Base-by-base conservation (phyloP, 2,329 filamentous ascomycete genomes). In the Zelopaecilomyces penicillatus region DNA sequence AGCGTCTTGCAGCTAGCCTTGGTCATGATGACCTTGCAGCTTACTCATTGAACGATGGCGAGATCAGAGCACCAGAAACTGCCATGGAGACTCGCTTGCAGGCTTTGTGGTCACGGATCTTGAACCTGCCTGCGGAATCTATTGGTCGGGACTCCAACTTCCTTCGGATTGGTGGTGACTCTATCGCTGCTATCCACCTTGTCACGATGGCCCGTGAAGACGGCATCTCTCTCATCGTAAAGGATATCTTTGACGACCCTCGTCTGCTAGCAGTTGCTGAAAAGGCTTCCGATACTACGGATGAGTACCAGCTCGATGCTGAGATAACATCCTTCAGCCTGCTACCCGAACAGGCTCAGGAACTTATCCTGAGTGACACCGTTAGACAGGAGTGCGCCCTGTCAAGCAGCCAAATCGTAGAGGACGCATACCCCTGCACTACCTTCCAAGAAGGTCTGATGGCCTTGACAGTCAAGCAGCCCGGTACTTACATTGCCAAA, bases 371-470 rank as follows among this genome's bases (percentile, higher is more conserved):
- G 2, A 29, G 40, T 7, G 35, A 37, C 1, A n/a, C 9, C 0
- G 9, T 46, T 32, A 12, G 29, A 8, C 12, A 12, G 30, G 30
- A 36, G 5, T 33, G 42, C 4, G 34, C 37, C 3, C 33, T 46
- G 4, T 33, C 44, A n/a, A 27, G 12, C 6, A 6, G 6, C 3
- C 44, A 46, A 10, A 31, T 38, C 5, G 30, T 50, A 58, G 35
- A 49, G 3, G 47, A 49, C 27, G 39, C 37, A 1, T 69, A 64
- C 37, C 65, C 65, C 5, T 65, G 62, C 53, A 62, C 63, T 8
- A 55, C 58, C 4, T 52, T 68, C 3, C 65, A 68, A 40, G 63
- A 65, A 50, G 64, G 62, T 3, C 57, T 69, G 1, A 54, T 69
- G 34, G 58, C 61, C 0, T 52, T 66, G 1, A 57, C 64, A 1